Percentiles rank a stretch among this genome's conserved stretches.
These are phyloP conservation scores for Huntiella omanensis DNA, from an alignment of 2,329 filamentous ascomycete species.

Conservation along the genomic window DNA sequence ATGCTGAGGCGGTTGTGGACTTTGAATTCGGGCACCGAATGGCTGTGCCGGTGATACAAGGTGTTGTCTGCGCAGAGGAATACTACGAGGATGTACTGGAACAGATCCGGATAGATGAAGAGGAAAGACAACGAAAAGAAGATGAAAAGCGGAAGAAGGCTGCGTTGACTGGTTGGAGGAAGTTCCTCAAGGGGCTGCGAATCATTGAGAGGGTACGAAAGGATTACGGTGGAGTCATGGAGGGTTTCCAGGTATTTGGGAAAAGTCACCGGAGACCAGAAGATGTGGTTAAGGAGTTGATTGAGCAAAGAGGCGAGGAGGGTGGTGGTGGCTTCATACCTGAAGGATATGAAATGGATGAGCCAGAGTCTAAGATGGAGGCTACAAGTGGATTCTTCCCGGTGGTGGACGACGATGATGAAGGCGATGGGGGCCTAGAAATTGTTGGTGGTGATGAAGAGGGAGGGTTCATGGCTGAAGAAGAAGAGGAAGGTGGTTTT, in stretches of 20 bases:
- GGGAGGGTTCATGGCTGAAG: background rate
- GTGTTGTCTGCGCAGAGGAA: slow-evolving; percentile 73
- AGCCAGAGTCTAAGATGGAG: slow-evolving; percentile 16
- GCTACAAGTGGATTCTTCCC: slow-evolving; percentile 28
- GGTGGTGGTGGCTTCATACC: slow-evolving; percentile 40
- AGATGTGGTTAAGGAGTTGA: slow-evolving; percentile 11
- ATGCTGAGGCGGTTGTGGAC: slow-evolving; percentile 82
- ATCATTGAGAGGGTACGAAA: slow-evolving; percentile 59
- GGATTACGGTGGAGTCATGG: slow-evolving; percentile 53
- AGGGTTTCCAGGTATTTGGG: slow-evolving; percentile 14
- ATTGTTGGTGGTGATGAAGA: slow-evolving; percentile 2
- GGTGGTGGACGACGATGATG: slow-evolving; percentile 24
- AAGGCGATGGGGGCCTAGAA: slow-evolving; percentile 15
- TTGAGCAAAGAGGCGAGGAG: background rate
- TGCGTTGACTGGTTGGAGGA: slow-evolving; percentile 63
- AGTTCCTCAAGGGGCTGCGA: slow-evolving; percentile 67
- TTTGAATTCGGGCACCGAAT: slow-evolving; percentile 94
- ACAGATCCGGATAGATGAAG: slow-evolving; percentile 61
- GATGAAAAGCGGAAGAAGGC: slow-evolving; percentile 63
- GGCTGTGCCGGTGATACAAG: slow-evolving; percentile 80
- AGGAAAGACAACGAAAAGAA: slow-evolving; percentile 57
- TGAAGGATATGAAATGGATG: slow-evolving; percentile 33
- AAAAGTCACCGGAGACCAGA: slow-evolving; percentile 6
- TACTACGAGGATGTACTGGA: slow-evolving; percentile 56
- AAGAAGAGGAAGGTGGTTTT: background rate